These are phyloP conservation scores for Cercophora scortea DNA, from an alignment of 495 filamentous ascomycete species.

Conservation along the genomic window DNA sequence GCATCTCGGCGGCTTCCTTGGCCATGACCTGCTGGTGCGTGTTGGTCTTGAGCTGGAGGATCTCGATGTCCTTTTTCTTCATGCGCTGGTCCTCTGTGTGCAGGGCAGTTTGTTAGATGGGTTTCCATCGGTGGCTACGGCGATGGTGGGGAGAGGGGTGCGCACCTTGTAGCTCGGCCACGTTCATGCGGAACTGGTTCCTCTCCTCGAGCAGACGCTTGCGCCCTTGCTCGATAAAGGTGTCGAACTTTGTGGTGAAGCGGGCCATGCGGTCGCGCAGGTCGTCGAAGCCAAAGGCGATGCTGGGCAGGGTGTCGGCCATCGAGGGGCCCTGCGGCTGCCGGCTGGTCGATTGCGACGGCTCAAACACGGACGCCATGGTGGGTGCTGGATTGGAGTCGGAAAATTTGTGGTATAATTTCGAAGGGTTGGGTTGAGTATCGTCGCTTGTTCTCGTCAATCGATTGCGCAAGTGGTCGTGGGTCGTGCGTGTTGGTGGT, in stretches of 20 bases:
- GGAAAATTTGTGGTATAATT: not conserved
- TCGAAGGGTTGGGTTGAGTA: not conserved
- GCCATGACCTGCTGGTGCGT: slow-evolving; percentile 71
- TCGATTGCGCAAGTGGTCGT: too few species aligned
- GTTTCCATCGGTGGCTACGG: too few species aligned
- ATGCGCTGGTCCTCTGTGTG: slow-evolving; percentile 76
- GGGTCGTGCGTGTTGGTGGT: not conserved
- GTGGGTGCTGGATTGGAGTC: not conserved
- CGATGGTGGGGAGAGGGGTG: not conserved
- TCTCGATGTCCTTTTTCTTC: slow-evolving; percentile 81
- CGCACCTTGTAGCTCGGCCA: slow-evolving; percentile 82
- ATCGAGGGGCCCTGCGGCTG: slow-evolving; percentile 46
- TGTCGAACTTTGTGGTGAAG: slow-evolving; percentile 86
- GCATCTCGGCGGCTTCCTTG: slow-evolving; percentile 80
- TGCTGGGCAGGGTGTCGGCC: slow-evolving; percentile 76
- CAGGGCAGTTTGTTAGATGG: too few species aligned
- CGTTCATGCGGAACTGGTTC: slow-evolving; percentile 85
- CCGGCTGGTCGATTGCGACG: slow-evolving; percentile 69
- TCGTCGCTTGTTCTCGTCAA: not conserved
- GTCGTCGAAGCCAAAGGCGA: slow-evolving; percentile 96
- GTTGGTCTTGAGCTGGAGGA: slow-evolving; percentile 65
- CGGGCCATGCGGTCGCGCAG: slow-evolving; percentile 89
- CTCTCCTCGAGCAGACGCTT: slow-evolving; percentile 86
- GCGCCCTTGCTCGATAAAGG: slow-evolving; percentile 84
- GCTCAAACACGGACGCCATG: slow-evolving; percentile 69